phyloP scores from a whole-genome alignment of 345 rosid genomes.

The Eutrema yunnanense region DNA sequence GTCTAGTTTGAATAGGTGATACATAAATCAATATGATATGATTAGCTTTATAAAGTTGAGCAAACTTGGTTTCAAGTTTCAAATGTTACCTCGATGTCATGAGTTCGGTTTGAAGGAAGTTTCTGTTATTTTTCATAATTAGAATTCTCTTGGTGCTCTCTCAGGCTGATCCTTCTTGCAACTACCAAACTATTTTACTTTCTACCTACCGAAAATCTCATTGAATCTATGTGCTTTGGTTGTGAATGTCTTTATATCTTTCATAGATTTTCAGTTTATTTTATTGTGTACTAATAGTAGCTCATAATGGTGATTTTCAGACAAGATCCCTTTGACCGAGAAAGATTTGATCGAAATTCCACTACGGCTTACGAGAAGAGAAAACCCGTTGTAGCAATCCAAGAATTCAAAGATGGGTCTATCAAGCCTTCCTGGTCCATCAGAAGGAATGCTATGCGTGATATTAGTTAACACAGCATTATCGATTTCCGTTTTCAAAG shows the following conservation, averaged over 20 bases:
- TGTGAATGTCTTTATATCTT: neutral
- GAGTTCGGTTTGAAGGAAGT: neutral
- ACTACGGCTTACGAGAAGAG: neutral
- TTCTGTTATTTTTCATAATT: neutral
- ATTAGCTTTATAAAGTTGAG: neutral
- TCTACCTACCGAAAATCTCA: neutral
- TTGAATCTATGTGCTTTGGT: neutral
- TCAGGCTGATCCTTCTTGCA: neutral
- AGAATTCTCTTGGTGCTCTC: neutral
- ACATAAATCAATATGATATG: neutral
- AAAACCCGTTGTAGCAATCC: neutral
- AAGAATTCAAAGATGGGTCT: conserved; percentile 61
- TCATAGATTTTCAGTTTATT: neutral
- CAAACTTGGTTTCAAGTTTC: neutral
- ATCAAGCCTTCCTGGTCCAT: conserved; percentile 82
- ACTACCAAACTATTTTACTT: neutral
- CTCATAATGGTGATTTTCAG: conserved; percentile 25
- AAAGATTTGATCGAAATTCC: neutral
- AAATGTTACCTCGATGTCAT: neutral
- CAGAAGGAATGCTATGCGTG: conserved; percentile 79
- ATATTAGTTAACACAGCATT: conserved; percentile 81
- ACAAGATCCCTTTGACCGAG: conserved; percentile 1
- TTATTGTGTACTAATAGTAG: conserved; percentile 14
- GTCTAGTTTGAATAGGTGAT: neutral
- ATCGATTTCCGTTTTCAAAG: conserved; percentile 68